These are phyloP conservation scores for Termitomyces titanicus DNA, from an alignment of 768 basidiomycete species.

Conservation along the genomic window DNA sequence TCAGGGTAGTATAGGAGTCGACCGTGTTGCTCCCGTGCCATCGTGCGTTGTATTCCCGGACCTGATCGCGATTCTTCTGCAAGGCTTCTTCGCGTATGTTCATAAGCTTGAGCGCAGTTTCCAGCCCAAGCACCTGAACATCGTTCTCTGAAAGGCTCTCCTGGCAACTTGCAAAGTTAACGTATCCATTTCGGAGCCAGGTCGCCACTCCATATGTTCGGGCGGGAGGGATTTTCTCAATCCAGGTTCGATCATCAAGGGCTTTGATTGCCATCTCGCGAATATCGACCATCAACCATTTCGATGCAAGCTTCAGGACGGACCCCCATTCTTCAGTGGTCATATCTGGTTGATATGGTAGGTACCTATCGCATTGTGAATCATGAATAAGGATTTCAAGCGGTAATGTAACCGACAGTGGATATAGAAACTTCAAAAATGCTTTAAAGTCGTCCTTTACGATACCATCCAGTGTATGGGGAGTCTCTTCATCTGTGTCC, in stretches of 20 bases:
- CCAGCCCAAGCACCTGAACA: conserved; percentile 1
- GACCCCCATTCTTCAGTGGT: conserved; percentile 6
- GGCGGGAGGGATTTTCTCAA: not conserved
- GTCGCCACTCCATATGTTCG: not conserved
- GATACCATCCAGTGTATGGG: not conserved
- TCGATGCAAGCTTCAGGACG: conserved; percentile 8
- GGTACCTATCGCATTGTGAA: not conserved
- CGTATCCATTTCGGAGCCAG: conserved; percentile 1
- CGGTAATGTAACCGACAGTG: conserved; percentile 1
- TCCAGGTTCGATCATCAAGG: not conserved
- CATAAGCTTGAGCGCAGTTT: not conserved
- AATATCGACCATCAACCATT: conserved; percentile 9
- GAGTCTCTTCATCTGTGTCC: not conserved
- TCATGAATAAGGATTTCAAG: not conserved
- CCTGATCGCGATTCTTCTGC: not conserved
- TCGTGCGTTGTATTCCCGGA: not conserved
- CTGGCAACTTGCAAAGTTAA: not conserved
- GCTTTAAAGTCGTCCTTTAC: conserved; percentile 2
- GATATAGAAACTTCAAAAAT: conserved; percentile 8
- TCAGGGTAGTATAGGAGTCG: not conserved
- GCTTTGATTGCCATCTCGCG: conserved; percentile 3
- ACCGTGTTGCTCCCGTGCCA: no score
- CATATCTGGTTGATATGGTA: not conserved
- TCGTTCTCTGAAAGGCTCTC: conserved; percentile 5
- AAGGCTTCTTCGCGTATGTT: not conserved